A percentile compares a stretch with the other conserved stretches of the same genome.
Conservation (phyloP, 805 yeast species). For the Yarrowia sp. region DNA sequence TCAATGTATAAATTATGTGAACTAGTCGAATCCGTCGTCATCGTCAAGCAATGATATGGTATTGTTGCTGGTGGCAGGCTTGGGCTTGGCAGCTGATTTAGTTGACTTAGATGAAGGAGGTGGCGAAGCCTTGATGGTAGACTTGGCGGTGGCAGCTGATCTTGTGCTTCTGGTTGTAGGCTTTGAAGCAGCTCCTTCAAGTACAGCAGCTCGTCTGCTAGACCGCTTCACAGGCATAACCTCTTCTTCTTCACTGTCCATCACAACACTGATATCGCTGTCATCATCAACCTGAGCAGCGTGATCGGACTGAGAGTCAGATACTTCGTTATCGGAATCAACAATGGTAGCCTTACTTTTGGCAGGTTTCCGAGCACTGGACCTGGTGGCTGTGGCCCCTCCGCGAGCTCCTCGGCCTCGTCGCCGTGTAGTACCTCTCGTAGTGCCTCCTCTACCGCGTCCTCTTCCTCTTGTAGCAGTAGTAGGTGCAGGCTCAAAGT, state of each 20-base stretch:
- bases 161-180: background rate
- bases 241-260: constrained; percentile 28
- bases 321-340: constrained; percentile 21
- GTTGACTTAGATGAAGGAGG: background rate
- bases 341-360: background rate
- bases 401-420: constrained; percentile 12
- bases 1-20: constrained; percentile 5
- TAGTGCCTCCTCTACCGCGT: background rate
- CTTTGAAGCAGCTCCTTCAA: background rate
- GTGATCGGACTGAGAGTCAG: constrained; percentile 24
- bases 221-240: constrained; percentile 9
- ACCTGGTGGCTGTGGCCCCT: background rate
- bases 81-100: background rate
- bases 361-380: background rate
- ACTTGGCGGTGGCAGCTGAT: background rate
- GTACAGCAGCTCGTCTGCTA: constrained; percentile 2
- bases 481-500: background rate
- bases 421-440: constrained; percentile 11
- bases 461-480: constrained; percentile 14
- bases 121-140: too few species aligned
- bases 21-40: constrained; percentile 16
- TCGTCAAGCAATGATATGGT: constrained; percentile 6
- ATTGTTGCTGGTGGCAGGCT: background rate
- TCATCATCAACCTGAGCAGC: background rate
- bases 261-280: background rate